A percentile compares a stretch with the other conserved stretches of the same genome.
phyloP scores from a whole-genome alignment of 192 early-diverging fungal species.

The Diversispora eburnea region DNA sequence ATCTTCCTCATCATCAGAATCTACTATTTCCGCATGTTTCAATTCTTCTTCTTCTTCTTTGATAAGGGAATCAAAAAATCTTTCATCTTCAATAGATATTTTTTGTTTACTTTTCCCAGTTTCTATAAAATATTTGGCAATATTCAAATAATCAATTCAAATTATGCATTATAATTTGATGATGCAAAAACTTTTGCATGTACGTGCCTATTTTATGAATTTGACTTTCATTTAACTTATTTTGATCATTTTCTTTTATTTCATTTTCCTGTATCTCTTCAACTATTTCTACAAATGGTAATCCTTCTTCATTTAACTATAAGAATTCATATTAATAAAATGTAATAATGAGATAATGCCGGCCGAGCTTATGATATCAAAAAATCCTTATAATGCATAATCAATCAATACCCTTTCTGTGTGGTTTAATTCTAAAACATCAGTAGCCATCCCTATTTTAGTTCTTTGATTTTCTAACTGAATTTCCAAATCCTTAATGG shows the following conservation, averaged over 20 bases:
- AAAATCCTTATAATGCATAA: not conserved
- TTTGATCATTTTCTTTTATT: conserved; percentile 36
- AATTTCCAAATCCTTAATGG: conserved; percentile 10
- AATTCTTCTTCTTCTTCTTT: conserved; percentile 53
- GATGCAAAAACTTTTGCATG: conserved; percentile 27
- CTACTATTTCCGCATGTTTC: conserved; percentile 49
- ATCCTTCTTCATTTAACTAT: conserved; percentile 73
- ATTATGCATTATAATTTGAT: conserved; percentile 34
- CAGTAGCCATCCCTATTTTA: not conserved
- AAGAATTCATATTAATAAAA: no score
- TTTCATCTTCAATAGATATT: conserved; percentile 37
- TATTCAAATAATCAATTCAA: conserved; percentile 5
- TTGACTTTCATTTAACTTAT: not conserved
- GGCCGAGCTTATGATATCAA: not conserved
- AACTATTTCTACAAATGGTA: conserved; percentile 71
- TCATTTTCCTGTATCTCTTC: conserved; percentile 54
- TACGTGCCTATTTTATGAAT: not conserved
- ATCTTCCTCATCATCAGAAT: conserved; percentile 37
- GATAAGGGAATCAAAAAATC: conserved; percentile 33
- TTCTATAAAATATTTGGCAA: conserved; percentile 31
- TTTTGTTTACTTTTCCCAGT: conserved; percentile 29
- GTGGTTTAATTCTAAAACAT: conserved; percentile 18
- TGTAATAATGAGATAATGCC: no score
- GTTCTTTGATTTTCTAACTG: conserved; percentile 5
- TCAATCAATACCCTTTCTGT: not conserved